These are phyloP conservation scores for Primulina eburnea DNA, from an alignment of 257 asterid species.

Conservation along the genomic window DNA sequence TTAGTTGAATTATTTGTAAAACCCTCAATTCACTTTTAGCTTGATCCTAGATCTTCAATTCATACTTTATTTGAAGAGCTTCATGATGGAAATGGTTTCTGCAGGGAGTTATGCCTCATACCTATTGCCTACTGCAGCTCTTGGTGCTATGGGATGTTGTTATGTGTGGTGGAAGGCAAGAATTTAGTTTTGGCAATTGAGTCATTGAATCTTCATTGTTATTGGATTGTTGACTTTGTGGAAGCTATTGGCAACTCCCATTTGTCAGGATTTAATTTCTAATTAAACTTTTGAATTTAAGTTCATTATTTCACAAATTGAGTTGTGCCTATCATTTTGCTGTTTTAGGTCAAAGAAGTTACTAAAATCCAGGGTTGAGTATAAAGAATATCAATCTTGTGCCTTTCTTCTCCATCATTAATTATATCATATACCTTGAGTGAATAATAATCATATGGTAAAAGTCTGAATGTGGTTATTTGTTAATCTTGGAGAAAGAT, in stretches of 20 bases:
- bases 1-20: neutral
- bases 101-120: conserved; percentile 66
- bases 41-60: conserved; percentile 5
- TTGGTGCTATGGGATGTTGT: conserved; percentile 81
- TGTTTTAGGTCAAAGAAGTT: neutral
- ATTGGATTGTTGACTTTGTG: neutral
- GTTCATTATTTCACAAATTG: neutral
- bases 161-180: conserved; percentile 92
- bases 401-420: neutral
- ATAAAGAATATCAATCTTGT: neutral
- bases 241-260: neutral
- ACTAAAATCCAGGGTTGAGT: neutral
- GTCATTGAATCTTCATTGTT: conserved; percentile 17
- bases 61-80: conserved; percentile 20
- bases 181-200: conserved; percentile 17
- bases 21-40: conserved; percentile 1
- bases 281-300: too few relatives aligned
- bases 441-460: neutral
- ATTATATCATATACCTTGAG: neutral
- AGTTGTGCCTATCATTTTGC: neutral
- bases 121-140: conserved; percentile 76
- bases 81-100: conserved; percentile 20
- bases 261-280: neutral
- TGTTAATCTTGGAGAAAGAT: neutral
- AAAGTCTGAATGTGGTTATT: neutral